These are phyloP conservation scores for Phytophthora niederhauseri DNA, from an alignment of 352 stramenopile species.

Conservation along the genomic window DNA sequence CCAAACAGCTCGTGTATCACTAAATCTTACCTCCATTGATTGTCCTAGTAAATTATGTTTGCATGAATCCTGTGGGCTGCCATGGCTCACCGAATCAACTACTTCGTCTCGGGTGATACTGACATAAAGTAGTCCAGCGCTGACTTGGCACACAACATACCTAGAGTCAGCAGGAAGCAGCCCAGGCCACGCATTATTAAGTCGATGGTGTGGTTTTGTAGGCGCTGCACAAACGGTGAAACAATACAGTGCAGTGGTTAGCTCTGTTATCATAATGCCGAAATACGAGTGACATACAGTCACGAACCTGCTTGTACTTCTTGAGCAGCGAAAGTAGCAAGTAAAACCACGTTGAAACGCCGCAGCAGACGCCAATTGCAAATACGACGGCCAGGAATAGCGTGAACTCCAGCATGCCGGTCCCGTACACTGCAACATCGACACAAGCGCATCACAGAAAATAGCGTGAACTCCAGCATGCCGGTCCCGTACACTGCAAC, in stretches of 20 bases:
- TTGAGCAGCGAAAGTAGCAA: conserved; percentile 83
- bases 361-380: conserved; percentile 78
- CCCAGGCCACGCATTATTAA: conserved; percentile 86
- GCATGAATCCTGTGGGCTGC: conserved; percentile 13
- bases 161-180: conserved; percentile 83
- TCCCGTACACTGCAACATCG: conserved; percentile 72
- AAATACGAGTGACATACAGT: background rate
- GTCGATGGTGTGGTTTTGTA: conserved; percentile 88
- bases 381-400: conserved; percentile 87
- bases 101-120: conserved; percentile 43
- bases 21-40: conserved; percentile 17
- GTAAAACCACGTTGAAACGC: conserved; percentile 91
- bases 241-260: conserved; percentile 8
- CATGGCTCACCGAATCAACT: conserved; percentile 2
- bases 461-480: conserved; percentile 81
- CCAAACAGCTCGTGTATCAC: background rate
- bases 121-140: conserved; percentile 86
- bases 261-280: background rate
- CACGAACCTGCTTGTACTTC: conserved; percentile 89
- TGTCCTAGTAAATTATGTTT: conserved; percentile 37
- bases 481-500: conserved; percentile 85
- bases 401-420: conserved; percentile 88
- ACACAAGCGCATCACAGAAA: conserved; percentile 1
- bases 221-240: conserved; percentile 40
- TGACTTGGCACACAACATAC: conserved; percentile 84